phyloP scores from a whole-genome alignment of 495 filamentous ascomycete species.

The Antarctomyces pellizariae region DNA sequence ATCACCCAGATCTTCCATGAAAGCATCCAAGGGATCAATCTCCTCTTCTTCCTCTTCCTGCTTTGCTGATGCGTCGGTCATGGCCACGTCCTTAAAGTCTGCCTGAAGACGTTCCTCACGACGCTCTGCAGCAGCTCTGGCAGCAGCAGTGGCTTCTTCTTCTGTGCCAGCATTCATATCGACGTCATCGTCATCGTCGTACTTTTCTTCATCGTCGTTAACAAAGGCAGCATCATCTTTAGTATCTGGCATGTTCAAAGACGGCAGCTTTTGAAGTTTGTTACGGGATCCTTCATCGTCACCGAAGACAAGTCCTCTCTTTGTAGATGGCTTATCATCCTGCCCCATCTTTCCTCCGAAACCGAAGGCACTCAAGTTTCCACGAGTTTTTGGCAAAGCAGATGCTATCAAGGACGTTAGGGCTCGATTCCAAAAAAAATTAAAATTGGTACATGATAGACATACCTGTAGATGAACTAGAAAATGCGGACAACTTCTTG shows the following conservation, averaged over 20 bases:
- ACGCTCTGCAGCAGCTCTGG: slow-evolving; percentile 54
- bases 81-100: slow-evolving; percentile 20
- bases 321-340: slow-evolving; percentile 39
- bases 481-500: slow-evolving; percentile 23
- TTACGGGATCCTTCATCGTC: slow-evolving; percentile 71
- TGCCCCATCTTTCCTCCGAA: slow-evolving; percentile 45
- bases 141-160: slow-evolving; percentile 68
- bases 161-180: slow-evolving; percentile 58
- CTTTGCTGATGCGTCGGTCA: slow-evolving; percentile 14
- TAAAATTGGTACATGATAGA: slow-evolving; percentile 12
- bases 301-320: slow-evolving; percentile 57
- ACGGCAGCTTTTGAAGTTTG: slow-evolving; percentile 71
- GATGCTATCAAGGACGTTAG: slow-evolving; percentile 17
- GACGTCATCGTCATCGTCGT: slow-evolving; percentile 53
- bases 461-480: slow-evolving; percentile 23
- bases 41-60: slow-evolving; percentile 37
- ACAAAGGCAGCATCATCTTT: slow-evolving; percentile 33
- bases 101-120: slow-evolving; percentile 41
- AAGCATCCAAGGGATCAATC: slow-evolving; percentile 81
- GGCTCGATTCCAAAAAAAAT: slow-evolving; percentile 12
- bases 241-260: slow-evolving; percentile 36
- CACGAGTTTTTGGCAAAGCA: slow-evolving; percentile 33
- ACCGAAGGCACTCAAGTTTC: slow-evolving; percentile 67
- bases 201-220: slow-evolving; percentile 33
- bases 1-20: slow-evolving; percentile 65